A percentile compares a stretch with the other conserved stretches of the same genome.
Conservation (phyloP, 192 early-diverging fungal species). For the Backusella luteola region DNA sequence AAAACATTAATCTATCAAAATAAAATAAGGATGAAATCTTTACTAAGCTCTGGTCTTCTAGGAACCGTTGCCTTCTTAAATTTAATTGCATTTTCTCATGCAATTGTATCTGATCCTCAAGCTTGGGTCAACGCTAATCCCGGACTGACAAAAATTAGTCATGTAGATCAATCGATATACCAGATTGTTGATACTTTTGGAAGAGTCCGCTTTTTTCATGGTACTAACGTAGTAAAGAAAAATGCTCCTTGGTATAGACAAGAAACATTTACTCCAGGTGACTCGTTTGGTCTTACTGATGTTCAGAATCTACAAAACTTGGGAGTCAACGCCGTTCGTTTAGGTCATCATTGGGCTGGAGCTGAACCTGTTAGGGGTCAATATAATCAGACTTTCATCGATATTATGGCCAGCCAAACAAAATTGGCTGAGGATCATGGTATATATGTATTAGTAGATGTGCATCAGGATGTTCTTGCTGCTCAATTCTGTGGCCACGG, state of each 20-base stretch:
- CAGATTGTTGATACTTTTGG: slow-evolving; percentile 48
- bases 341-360: slow-evolving; percentile 59
- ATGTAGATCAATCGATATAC: slow-evolving; percentile 39
- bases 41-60: neutral
- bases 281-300: slow-evolving; percentile 47
- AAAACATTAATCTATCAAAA: neutral
- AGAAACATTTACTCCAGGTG: slow-evolving; percentile 40
- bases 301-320: slow-evolving; percentile 35
- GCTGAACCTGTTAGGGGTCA: slow-evolving; percentile 58
- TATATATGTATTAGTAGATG: slow-evolving; percentile 64
- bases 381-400: slow-evolving; percentile 56
- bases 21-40: neutral
- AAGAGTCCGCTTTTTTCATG: slow-evolving; percentile 54
- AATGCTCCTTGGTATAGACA: slow-evolving; percentile 46
- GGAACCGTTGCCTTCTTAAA: neutral
- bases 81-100: neutral
- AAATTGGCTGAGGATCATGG: slow-evolving; percentile 46
- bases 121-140: slow-evolving; percentile 22
- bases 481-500: slow-evolving; percentile 54
- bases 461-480: slow-evolving; percentile 61
- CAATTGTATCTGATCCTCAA: slow-evolving; percentile 10
- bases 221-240: slow-evolving; percentile 62
- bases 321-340: slow-evolving; percentile 37
- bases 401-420: slow-evolving; percentile 49
- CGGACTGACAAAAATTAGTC: slow-evolving; percentile 42